A percentile compares a stretch with the other conserved stretches of the same genome.
phyloP scores from a whole-genome alignment of 106 monocot genomes.

The Xerophyta viscosa region DNA sequence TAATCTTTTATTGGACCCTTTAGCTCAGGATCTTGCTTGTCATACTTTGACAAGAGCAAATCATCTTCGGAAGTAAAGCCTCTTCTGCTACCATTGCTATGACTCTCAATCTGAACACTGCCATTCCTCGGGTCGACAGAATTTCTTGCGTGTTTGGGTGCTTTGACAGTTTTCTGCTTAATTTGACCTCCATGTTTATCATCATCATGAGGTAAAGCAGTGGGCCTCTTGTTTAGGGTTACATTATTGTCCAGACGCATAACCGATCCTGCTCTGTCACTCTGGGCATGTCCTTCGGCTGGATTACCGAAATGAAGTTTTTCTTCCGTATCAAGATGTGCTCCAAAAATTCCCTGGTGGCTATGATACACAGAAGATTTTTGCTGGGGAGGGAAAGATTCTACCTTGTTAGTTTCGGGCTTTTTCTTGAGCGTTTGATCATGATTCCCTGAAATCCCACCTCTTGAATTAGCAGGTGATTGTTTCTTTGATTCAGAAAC shows the following conservation, averaged over 20 bases:
- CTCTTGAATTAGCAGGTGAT: conserved; percentile 25
- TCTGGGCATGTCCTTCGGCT: conserved; percentile 19
- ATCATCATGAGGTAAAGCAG: conserved; percentile 20
- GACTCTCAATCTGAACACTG: conserved; percentile 17
- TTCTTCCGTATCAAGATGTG: conserved; percentile 23
- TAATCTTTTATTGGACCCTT: conserved; percentile 72
- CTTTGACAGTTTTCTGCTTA: conserved; percentile 25
- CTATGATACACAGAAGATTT: conserved; percentile 20
- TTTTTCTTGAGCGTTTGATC: conserved; percentile 21
- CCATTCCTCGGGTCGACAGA: conserved; percentile 24
- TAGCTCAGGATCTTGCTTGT: conserved; percentile 60
- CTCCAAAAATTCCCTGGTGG: conserved; percentile 27
- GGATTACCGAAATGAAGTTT: conserved; percentile 25
- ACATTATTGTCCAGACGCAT: conserved; percentile 18
- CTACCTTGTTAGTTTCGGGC: conserved; percentile 15
- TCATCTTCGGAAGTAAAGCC: conserved; percentile 52
- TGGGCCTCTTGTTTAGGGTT: conserved; percentile 17
- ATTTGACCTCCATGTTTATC: conserved; percentile 25
- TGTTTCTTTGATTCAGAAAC: conserved; percentile 24
- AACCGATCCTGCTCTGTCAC: conserved; percentile 24
- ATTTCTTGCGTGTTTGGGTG: conserved; percentile 27
- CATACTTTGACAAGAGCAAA: conserved; percentile 68
- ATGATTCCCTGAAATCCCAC: conserved; percentile 20
- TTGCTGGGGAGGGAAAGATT: conserved; percentile 24
- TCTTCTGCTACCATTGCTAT: conserved; percentile 20